These are phyloP conservation scores for Malassezia psittaci DNA, from an alignment of 1,284 basidiomycete species.

Conservation along the genomic window DNA sequence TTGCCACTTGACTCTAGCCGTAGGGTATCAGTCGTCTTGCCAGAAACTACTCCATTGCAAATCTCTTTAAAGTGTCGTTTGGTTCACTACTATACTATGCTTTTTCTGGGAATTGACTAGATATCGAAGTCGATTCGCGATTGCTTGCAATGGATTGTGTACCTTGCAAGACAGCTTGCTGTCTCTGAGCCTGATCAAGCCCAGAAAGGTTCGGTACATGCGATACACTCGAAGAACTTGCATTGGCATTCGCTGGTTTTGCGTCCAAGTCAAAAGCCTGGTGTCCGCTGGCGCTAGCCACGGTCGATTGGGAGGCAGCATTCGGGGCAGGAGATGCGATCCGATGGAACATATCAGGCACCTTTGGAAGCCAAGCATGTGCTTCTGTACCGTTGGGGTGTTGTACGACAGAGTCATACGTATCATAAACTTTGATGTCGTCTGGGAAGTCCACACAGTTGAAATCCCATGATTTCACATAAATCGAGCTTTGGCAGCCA, in stretches of 20 bases:
- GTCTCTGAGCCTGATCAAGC: constrained; percentile 12
- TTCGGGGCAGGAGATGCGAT: not conserved
- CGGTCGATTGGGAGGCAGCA: not conserved
- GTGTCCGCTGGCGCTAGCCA: not conserved
- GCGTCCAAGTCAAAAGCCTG: not conserved
- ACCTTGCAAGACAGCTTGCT: constrained; percentile 13
- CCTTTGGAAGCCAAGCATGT: constrained; percentile 2
- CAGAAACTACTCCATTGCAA: not conserved
- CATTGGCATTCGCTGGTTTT: not conserved
- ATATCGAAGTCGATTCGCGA: not conserved
- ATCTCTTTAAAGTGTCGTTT: not conserved
- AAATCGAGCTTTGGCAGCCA: constrained; percentile 67
- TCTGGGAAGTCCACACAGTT: constrained; percentile 57
- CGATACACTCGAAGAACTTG: not conserved
- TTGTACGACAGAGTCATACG: constrained; percentile 24
- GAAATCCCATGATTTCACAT: constrained; percentile 92
- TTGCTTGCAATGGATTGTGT: not conserved
- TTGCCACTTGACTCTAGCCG: too few species aligned
- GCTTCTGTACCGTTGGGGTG: not conserved
- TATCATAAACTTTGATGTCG: constrained; percentile 21
- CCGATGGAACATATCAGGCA: constrained; percentile 4
- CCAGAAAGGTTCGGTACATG: constrained; percentile 11
- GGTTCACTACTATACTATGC: not conserved
- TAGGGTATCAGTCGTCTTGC: too few species aligned
- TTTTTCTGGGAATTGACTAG: not conserved